A percentile compares a stretch with the other conserved stretches of the same genome.
Conservation (phyloP, 78 protist species). For the Neovahlkampfia damariscottae region DNA sequence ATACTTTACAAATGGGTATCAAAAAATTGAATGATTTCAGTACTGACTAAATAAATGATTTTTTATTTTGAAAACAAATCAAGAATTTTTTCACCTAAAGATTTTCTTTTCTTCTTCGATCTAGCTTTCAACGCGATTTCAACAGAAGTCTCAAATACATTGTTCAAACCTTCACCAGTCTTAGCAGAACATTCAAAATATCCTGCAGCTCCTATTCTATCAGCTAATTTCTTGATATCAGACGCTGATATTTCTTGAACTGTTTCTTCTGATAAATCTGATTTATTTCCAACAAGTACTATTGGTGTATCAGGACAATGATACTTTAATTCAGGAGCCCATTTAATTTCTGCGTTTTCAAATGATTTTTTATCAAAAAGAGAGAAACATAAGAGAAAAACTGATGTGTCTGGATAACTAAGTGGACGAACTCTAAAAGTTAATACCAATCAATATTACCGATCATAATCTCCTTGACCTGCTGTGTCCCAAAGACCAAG, state of each 20-base stretch:
- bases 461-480: slow-evolving; percentile 44
- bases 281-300: slow-evolving; percentile 71
- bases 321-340: slow-evolving; percentile 75
- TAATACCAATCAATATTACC: slow-evolving; percentile 4
- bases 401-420: slow-evolving; percentile 26
- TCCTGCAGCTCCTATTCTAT: slow-evolving; percentile 38
- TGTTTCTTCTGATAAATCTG: slow-evolving; percentile 57
- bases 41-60: too few species aligned
- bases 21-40: too few species aligned
- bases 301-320: slow-evolving; percentile 63
- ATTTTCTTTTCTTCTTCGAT: too few species aligned
- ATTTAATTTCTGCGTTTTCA: slow-evolving; percentile 65
- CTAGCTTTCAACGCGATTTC: too few species aligned
- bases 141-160: too few species aligned
- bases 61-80: too few species aligned
- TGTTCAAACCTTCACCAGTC: too few species aligned
- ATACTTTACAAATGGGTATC: too few species aligned
- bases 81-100: too few species aligned
- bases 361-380: slow-evolving; percentile 51
- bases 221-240: slow-evolving; percentile 8
- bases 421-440: slow-evolving; percentile 35
- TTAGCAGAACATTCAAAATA: slow-evolving; percentile 86
- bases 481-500: slow-evolving; percentile 96
- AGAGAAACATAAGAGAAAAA: slow-evolving; percentile 40
- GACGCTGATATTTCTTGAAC: neutral